Percentiles rank a stretch among this genome's conserved stretches.
These are phyloP conservation scores for Solanum chacoense DNA, from an alignment of 305 asterid genomes.

Conservation along the genomic window DNA sequence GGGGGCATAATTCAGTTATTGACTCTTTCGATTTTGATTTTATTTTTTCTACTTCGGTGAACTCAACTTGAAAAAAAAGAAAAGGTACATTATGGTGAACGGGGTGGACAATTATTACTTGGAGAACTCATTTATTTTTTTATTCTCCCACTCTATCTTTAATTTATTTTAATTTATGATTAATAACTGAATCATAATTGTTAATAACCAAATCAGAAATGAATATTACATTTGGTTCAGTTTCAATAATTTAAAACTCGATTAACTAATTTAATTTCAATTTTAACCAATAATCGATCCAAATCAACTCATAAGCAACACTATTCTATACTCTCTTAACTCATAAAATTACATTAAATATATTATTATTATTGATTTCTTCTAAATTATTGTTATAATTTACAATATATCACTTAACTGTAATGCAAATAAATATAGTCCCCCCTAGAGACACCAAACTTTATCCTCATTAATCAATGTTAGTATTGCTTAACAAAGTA, in stretches of 20 bases:
- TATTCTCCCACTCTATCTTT: background rate
- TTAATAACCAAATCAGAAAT: background rate
- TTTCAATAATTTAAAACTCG: background rate
- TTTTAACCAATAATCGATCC: background rate
- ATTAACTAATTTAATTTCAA: background rate
- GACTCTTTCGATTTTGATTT: background rate
- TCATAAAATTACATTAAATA: background rate
- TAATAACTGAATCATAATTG: background rate
- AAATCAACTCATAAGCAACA: background rate
- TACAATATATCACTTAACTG: background rate
- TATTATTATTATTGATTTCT: background rate
- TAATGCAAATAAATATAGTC: background rate
- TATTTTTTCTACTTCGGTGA: background rate
- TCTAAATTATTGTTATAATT: background rate
- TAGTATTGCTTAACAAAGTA: background rate
- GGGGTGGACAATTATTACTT: background rate
- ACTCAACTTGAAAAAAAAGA: background rate
- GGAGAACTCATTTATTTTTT: background rate
- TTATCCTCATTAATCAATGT: background rate
- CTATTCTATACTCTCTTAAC: background rate
- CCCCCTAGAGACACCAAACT: background rate
- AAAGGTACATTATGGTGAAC: background rate
- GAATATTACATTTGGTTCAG: background rate
- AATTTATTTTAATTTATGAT: background rate
- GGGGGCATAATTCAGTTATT: background rate